Evolutionary conservation across 805 yeast species (phyloP).

Genomic region (Metschnikowia hibisci): DNA sequence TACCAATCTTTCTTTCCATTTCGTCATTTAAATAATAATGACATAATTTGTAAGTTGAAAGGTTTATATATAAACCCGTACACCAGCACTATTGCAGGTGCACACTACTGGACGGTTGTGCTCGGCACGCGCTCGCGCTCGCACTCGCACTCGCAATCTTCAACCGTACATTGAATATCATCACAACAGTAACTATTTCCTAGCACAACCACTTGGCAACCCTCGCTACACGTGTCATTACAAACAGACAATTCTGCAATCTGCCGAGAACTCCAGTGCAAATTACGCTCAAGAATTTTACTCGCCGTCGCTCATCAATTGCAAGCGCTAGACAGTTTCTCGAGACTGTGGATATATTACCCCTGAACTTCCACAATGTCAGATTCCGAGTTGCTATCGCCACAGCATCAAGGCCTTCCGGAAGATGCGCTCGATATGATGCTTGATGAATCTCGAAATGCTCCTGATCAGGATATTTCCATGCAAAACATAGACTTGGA

Average conservation of each 20-base stretch:
- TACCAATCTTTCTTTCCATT: too few species aligned
- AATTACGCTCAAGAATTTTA: background rate
- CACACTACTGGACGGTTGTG: background rate
- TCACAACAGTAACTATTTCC: background rate
- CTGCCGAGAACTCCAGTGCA: background rate
- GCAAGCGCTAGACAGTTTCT: too few species aligned
- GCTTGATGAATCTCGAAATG: constrained; percentile 2
- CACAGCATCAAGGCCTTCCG: constrained; percentile 10
- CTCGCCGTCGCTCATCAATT: background rate
- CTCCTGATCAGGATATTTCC: constrained; percentile 4
- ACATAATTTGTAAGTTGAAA: too few species aligned
- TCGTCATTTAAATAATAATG: too few species aligned
- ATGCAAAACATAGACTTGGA: constrained; percentile 16
- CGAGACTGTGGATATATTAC: background rate
- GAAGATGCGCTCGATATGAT: constrained; percentile 4
- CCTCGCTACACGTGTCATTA: background rate
- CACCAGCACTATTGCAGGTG: too few species aligned
- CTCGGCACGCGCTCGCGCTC: constrained; percentile 3
- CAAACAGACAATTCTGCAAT: too few species aligned
- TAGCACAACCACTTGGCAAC: background rate
- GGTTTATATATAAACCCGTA: too few species aligned
- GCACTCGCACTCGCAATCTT: constrained; percentile 3
- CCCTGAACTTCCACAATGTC: constrained; percentile 10
- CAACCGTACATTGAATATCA: background rate
- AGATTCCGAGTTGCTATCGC: constrained; percentile 15